Conservation (phyloP, 2,329 filamentous ascomycete genomes). For the Sclerotiophoma versabilis region DNA sequence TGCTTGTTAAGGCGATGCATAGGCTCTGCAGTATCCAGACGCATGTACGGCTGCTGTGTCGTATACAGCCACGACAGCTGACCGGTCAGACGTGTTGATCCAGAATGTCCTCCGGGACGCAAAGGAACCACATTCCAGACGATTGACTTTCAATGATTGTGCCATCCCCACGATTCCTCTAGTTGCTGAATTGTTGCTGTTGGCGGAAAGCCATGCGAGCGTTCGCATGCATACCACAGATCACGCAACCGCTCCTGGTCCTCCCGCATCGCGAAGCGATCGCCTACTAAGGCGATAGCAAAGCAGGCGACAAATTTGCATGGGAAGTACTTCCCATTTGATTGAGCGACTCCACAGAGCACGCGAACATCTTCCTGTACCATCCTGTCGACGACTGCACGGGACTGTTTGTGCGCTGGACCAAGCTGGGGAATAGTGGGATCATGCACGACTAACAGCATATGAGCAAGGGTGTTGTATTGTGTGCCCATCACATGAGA, state of each 20-base stretch:
- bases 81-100: neutral
- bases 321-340: slow-evolving; percentile 44
- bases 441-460: slow-evolving; percentile 46
- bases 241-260: slow-evolving; percentile 43
- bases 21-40: neutral
- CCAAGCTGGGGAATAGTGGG: slow-evolving; percentile 48
- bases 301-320: slow-evolving; percentile 48
- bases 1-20: no score
- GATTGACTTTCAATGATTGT: slow-evolving; percentile 2
- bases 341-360: slow-evolving; percentile 45
- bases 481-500: slow-evolving; percentile 44
- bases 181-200: slow-evolving; percentile 42
- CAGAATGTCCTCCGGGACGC: neutral
- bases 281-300: slow-evolving; percentile 44
- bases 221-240: slow-evolving; percentile 42
- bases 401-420: slow-evolving; percentile 42
- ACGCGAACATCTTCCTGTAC: slow-evolving; percentile 46
- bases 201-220: slow-evolving; percentile 44
- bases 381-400: slow-evolving; percentile 39
- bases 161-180: slow-evolving; percentile 48
- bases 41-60: neutral
- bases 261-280: slow-evolving; percentile 40
- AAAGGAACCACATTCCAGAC: no score
- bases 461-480: slow-evolving; percentile 47
- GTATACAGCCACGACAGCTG: neutral